phyloP scores from a whole-genome alignment of 2,329 filamentous ascomycete species.

The Apiospora sp. region DNA sequence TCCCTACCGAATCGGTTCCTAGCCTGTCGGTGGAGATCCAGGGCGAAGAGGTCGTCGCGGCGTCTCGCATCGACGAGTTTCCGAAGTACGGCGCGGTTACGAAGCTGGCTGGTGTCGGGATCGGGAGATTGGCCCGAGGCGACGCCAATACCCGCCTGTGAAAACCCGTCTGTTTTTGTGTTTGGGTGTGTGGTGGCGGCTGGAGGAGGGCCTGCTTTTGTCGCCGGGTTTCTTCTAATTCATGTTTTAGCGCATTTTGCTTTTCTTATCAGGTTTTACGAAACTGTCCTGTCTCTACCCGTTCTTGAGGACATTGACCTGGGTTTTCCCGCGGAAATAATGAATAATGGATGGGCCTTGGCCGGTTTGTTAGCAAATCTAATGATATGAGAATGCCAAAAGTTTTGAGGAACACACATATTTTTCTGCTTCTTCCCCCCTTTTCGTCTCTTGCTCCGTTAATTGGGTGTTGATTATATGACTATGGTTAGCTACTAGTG shows the following conservation, averaged over 20 bases:
- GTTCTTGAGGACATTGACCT: neutral
- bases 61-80: conserved; percentile 21
- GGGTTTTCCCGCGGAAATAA: neutral
- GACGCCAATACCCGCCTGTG: neutral
- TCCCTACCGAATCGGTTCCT: conserved; percentile 24
- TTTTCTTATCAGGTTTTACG: neutral
- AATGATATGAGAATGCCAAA: neutral
- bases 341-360: neutral
- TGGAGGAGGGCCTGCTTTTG: neutral
- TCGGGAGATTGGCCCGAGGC: conserved; percentile 9
- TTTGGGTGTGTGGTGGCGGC: neutral
- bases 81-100: conserved; percentile 24
- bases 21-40: conserved; percentile 27
- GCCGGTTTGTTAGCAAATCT: neutral
- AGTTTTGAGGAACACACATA: neutral
- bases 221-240: neutral
- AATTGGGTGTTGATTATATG: no score
- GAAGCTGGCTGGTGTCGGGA: conserved; percentile 22
- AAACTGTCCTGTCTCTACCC: neutral
- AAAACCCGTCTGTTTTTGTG: neutral
- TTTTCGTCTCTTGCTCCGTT: no score
- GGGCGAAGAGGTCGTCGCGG: conserved; percentile 23
- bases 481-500: no score
- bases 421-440: neutral
- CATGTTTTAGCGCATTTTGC: neutral